Percentiles rank a stretch among this genome's conserved stretches.
phyloP scores from a whole-genome alignment of 1,139 yeast genomes.

The Suhomyces taliae region DNA sequence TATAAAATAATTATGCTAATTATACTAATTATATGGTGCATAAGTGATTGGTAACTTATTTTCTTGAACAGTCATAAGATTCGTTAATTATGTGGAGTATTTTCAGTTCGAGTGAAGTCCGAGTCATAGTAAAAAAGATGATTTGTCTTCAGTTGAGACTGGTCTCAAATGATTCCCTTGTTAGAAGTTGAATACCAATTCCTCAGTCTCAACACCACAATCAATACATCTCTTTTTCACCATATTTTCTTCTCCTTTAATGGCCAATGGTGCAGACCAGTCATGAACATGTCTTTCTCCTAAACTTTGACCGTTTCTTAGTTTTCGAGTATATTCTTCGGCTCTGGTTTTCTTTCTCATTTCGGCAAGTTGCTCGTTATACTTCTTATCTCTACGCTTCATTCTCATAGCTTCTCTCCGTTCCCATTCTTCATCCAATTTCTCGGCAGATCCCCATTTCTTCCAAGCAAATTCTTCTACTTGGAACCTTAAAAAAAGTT shows the following conservation, averaged over 20 bases:
- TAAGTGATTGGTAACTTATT: no score
- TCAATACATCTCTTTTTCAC: constrained; percentile 65
- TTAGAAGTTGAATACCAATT: constrained; percentile 30
- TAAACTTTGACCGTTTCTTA: constrained; percentile 55
- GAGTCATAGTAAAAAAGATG: no score
- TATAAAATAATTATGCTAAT: no score
- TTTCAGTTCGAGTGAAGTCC: no score
- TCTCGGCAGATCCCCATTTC: constrained; percentile 94
- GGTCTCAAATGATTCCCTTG: no score
- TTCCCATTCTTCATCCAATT: constrained; percentile 90
- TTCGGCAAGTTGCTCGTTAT: constrained; percentile 70
- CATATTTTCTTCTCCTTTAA: constrained; percentile 35
- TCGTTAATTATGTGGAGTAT: no score
- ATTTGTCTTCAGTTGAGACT: no score
- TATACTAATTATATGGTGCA: no score
- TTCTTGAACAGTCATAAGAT: no score
- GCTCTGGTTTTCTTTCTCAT: constrained; percentile 93
- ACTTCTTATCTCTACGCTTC: constrained; percentile 74
- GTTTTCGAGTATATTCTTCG: constrained; percentile 76
- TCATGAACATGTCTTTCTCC: constrained; percentile 69
- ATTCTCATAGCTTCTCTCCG: constrained; percentile 71
- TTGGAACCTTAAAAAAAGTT: constrained; percentile 81
- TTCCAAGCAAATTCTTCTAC: constrained; percentile 89
- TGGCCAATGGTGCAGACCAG: constrained; percentile 63
- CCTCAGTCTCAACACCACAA: constrained; percentile 88